Conservation (phyloP, 2,329 filamentous ascomycete genomes). For the Dichotomopilus funicola region DNA sequence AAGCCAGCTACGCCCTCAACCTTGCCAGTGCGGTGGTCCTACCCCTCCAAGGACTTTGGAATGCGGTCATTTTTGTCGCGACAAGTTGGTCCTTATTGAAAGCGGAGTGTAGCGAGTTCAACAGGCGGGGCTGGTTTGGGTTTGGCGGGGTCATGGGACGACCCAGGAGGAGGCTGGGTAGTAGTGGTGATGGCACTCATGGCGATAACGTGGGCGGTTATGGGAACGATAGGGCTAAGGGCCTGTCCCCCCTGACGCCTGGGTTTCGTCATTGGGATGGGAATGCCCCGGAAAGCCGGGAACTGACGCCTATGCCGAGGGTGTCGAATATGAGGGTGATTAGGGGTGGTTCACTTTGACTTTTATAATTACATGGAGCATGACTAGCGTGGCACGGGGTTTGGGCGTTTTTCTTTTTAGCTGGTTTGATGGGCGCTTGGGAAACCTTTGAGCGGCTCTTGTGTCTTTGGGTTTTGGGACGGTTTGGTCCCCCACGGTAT, state of each 20-base stretch:
- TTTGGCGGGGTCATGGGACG: neutral
- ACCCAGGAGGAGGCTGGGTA: neutral
- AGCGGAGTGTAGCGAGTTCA: constrained; percentile 21
- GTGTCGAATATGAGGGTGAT: constrained; percentile 19
- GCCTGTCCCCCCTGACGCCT: neutral
- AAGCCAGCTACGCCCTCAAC: constrained; percentile 57
- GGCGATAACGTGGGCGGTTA: neutral
- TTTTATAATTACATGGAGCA: neutral
- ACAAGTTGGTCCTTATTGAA: constrained; percentile 46
- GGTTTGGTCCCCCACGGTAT: no score
- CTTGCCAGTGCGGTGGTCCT: constrained; percentile 65
- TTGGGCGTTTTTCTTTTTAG: no score
- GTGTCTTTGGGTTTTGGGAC: no score
- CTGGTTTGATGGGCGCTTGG: no score
- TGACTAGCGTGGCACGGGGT: no score
- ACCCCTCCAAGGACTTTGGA: constrained; percentile 75
- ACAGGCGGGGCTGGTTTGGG: neutral
- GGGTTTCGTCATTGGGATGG: neutral
- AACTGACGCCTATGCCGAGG: neutral
- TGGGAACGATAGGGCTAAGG: neutral
- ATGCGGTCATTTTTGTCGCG: constrained; percentile 67
- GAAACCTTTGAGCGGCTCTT: no score
- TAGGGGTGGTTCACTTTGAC: constrained; percentile 18
- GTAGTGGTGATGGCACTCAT: neutral
- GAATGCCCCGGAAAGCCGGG: neutral